Conservation (phyloP, 2,329 filamentous ascomycete genomes). For the Fusarium sambucinum region DNA sequence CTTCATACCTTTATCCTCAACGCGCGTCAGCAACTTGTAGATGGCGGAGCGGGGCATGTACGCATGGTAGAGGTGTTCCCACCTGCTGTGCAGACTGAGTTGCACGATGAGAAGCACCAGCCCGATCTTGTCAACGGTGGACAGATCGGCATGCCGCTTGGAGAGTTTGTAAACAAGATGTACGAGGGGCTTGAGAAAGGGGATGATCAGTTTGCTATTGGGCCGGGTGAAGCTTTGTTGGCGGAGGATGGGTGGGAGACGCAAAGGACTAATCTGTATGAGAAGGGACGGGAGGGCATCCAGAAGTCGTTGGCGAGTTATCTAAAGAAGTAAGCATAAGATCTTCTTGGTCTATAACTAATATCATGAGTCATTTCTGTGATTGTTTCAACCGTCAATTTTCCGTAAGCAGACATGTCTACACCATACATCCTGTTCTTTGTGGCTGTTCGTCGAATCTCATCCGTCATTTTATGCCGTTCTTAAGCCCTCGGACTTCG, state of each 20-base stretch:
- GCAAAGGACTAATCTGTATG: constrained; percentile 35
- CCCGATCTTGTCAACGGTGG: constrained; percentile 45
- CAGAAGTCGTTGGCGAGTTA: constrained; percentile 22
- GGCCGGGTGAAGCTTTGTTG: constrained; percentile 38
- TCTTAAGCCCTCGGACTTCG: too few relatives aligned
- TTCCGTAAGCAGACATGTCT: too few relatives aligned
- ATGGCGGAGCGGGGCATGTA: constrained; percentile 20
- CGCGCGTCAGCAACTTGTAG: constrained; percentile 40
- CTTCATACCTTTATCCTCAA: constrained; percentile 46
- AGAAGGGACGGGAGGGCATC: constrained; percentile 21
- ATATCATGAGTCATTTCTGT: too few relatives aligned
- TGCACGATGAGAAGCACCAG: constrained; percentile 46
- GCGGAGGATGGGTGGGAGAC: constrained; percentile 45
- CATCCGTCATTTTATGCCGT: too few relatives aligned
- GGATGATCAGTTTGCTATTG: constrained; percentile 45
- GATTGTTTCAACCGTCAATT: too few relatives aligned
- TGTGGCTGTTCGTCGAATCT: too few relatives aligned
- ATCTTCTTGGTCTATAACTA: too few relatives aligned
- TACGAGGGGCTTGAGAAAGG: constrained; percentile 39
- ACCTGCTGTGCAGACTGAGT: constrained; percentile 48
- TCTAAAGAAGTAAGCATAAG: constrained; percentile 24
- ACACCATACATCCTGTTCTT: too few relatives aligned
- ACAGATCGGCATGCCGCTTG: constrained; percentile 54
- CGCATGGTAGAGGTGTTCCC: constrained; percentile 48
- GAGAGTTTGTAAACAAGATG: constrained; percentile 58